Percentiles rank a stretch among this genome's conserved stretches.
These are phyloP conservation scores for Blumeria graminis DNA, from an alignment of 2,329 filamentous ascomycete genomes.

Conservation along the genomic window DNA sequence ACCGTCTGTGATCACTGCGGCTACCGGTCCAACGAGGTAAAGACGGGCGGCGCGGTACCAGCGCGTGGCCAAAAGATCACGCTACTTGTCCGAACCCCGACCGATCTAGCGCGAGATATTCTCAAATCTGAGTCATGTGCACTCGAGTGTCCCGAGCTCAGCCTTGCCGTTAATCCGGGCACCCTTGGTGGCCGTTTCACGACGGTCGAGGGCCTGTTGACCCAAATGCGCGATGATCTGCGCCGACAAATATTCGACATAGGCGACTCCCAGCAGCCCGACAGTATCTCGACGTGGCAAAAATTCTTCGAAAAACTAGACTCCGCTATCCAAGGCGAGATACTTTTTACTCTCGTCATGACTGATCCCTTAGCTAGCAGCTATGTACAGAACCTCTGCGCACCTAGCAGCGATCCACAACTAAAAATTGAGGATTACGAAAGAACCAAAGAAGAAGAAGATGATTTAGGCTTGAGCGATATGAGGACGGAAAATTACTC, in stretches of 20 bases:
- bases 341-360: slow-evolving; percentile 60
- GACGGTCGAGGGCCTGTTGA: slow-evolving; percentile 80
- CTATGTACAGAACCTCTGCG: slow-evolving; percentile 77
- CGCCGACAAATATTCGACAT: slow-evolving; percentile 68
- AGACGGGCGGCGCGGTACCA: slow-evolving; percentile 84
- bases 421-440: slow-evolving; percentile 65
- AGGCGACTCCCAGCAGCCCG: slow-evolving; percentile 46
- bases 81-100: slow-evolving; percentile 39
- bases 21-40: slow-evolving; percentile 89
- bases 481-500: slow-evolving; percentile 77
- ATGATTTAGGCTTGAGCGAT: slow-evolving; percentile 71
- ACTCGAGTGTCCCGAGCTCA: slow-evolving; percentile 66
- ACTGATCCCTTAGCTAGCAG: slow-evolving; percentile 77
- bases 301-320: slow-evolving; percentile 59
- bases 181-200: slow-evolving; percentile 93
- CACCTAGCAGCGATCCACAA: slow-evolving; percentile 51
- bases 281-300: slow-evolving; percentile 50
- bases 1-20: slow-evolving; percentile 82
- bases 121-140: slow-evolving; percentile 88
- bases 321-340: slow-evolving; percentile 54
- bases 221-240: slow-evolving; percentile 77
- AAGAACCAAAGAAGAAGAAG: slow-evolving; percentile 75
- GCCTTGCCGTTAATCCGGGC: slow-evolving; percentile 70
- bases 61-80: slow-evolving; percentile 66
- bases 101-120: slow-evolving; percentile 75